These are phyloP conservation scores for Gremmenia infestans DNA, from an alignment of 2,329 filamentous ascomycete genomes.

Conservation along the genomic window DNA sequence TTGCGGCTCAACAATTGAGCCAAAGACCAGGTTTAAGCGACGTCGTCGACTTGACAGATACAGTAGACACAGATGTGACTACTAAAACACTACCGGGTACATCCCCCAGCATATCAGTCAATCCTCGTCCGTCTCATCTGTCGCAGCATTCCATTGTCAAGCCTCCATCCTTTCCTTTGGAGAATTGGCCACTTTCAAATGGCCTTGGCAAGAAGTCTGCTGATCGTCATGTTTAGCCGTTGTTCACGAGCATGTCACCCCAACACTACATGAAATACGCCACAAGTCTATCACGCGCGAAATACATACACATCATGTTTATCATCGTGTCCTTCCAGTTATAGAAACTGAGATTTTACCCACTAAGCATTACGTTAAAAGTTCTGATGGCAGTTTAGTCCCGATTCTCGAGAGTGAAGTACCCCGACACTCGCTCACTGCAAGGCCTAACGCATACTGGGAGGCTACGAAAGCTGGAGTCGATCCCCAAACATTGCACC, in stretches of 20 bases:
- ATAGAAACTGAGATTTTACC: constrained; percentile 49
- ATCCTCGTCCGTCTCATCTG: constrained; percentile 7
- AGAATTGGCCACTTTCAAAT: constrained; percentile 14
- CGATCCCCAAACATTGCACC: not conserved
- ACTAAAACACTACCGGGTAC: constrained; percentile 28
- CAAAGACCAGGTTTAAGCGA: constrained; percentile 20
- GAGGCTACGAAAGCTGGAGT: constrained; percentile 7
- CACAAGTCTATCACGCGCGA: constrained; percentile 46
- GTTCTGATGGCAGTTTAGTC: constrained; percentile 37
- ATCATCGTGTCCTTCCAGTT: constrained; percentile 48
- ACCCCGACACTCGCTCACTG: constrained; percentile 25
- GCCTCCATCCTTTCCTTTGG: constrained; percentile 13
- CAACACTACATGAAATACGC: constrained; percentile 40
- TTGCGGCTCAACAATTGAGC: constrained; percentile 11
- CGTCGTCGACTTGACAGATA: constrained; percentile 25
- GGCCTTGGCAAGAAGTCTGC: constrained; percentile 10
- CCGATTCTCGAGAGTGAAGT: constrained; percentile 42
- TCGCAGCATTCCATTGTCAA: constrained; percentile 9
- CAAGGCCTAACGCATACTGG: constrained; percentile 12
- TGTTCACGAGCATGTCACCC: constrained; percentile 43
- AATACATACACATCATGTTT: constrained; percentile 48
- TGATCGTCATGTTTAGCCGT: constrained; percentile 36
- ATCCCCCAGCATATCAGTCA: constrained; percentile 7
- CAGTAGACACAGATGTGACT: constrained; percentile 27
- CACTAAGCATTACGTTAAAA: constrained; percentile 40